Evolutionary conservation across 306 rosid species (phyloP).

Genomic region (Dalbergia cochinchinensis): DNA sequence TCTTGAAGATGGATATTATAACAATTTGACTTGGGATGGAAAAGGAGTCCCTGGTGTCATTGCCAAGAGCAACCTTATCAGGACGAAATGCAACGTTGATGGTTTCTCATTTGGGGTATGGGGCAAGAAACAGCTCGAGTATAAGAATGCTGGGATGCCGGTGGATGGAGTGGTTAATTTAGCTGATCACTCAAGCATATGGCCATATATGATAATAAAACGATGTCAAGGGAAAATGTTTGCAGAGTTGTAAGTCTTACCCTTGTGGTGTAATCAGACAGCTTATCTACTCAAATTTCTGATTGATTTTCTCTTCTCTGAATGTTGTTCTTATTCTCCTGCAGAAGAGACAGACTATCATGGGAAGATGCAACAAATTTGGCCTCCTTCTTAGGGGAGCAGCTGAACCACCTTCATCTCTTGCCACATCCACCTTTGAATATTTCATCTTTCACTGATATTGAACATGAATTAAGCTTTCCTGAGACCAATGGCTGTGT

Average conservation of each 20-base stretch:
- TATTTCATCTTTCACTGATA: conserved; percentile 51
- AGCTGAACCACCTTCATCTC: conserved; percentile 82
- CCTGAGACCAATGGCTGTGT: conserved; percentile 42
- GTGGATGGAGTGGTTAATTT: conserved; percentile 43
- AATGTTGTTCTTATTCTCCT: conserved; percentile 39
- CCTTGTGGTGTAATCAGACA: conserved; percentile 18
- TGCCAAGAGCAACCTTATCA: conserved; percentile 61
- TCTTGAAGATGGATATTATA: conserved; percentile 72
- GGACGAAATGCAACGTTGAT: conserved; percentile 49
- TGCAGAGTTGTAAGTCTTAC: conserved; percentile 80
- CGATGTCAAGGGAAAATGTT: conserved; percentile 84
- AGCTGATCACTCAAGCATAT: conserved; percentile 58
- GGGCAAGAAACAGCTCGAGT: conserved; percentile 74
- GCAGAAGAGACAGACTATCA: conserved; percentile 80
- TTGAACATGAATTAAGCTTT: conserved; percentile 47
- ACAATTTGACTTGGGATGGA: conserved; percentile 84
- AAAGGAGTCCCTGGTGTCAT: conserved; percentile 72
- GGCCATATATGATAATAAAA: conserved; percentile 88
- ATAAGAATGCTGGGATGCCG: conserved; percentile 68
- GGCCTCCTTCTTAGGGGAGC: conserved; percentile 92
- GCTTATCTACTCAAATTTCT: conserved; percentile 35
- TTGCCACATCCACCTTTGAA: conserved; percentile 74
- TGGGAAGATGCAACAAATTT: conserved; percentile 69
- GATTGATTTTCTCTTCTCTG: conserved; percentile 36
- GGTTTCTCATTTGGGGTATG: conserved; percentile 79